Percentiles rank a stretch among this genome's conserved stretches.
phyloP scores from a whole-genome alignment of 129 eudicot species.

The Ambrosia trifida region DNA sequence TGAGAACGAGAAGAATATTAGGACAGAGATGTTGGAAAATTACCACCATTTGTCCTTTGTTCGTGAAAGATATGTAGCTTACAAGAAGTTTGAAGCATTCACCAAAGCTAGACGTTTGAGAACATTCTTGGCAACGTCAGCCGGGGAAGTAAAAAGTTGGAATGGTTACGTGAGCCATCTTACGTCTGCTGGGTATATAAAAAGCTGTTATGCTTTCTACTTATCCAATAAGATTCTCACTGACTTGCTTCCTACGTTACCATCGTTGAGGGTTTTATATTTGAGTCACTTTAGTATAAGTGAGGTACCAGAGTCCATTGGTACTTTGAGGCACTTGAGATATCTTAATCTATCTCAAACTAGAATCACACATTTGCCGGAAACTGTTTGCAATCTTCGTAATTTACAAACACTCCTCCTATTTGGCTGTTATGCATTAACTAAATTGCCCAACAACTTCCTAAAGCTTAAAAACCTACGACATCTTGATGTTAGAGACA shows the following conservation, averaged over 20 bases:
- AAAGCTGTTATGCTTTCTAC: neutral
- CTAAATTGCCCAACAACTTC: neutral
- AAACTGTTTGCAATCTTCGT: neutral
- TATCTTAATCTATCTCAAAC: neutral
- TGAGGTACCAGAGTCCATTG: neutral
- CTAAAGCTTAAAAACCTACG: neutral
- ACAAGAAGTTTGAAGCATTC: neutral
- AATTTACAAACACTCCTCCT: neutral
- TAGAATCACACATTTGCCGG: neutral
- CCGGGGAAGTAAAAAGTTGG: neutral
- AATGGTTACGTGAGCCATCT: neutral
- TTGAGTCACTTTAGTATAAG: neutral
- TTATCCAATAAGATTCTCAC: neutral
- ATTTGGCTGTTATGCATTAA: neutral
- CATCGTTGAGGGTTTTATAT: neutral
- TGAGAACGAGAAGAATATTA: neutral
- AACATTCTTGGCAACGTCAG: neutral
- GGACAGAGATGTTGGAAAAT: neutral
- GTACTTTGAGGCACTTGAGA: neutral
- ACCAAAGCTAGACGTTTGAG: neutral
- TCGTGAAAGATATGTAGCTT: neutral
- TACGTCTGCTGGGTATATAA: neutral
- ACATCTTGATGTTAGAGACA: constrained; percentile 10
- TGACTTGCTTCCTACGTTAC: neutral
- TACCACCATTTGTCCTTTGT: neutral